Conservation (phyloP, 176 grass and related monocot species). For the Zoysia pacifica region DNA sequence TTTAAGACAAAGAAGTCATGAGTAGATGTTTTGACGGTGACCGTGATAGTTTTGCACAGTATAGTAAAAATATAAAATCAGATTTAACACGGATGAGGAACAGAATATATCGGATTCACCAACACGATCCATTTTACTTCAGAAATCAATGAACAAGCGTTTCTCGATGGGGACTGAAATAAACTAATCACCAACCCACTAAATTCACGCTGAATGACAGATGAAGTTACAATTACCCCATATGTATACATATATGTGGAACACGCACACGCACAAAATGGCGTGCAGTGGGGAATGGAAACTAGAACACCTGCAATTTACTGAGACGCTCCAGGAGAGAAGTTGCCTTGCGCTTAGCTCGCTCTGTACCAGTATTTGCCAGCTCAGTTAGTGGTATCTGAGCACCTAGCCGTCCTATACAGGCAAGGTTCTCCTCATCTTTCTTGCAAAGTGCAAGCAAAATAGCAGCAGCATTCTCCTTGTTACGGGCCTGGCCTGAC, state of each 20-base stretch:
- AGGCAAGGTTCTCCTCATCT: conserved; percentile 85
- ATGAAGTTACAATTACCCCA: conserved; percentile 36
- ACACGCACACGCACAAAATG: conserved; percentile 48
- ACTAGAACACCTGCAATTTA: conserved; percentile 81
- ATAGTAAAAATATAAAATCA: conserved; percentile 12
- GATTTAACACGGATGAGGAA: conserved; percentile 21
- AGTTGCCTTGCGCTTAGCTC: conserved; percentile 92
- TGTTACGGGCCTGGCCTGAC: conserved; percentile 78
- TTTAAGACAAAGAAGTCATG: conserved; percentile 29
- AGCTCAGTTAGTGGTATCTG: conserved; percentile 88
- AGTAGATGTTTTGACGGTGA: conserved; percentile 18
- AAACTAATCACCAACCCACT: conserved; percentile 46
- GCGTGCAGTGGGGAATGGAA: conserved; percentile 28
- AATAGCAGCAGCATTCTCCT: conserved; percentile 90
- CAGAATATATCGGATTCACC: conserved; percentile 29
- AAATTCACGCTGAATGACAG: conserved; percentile 49
- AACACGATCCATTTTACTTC: conserved; percentile 31
- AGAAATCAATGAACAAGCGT: conserved; percentile 33
- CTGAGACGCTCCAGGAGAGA: conserved; percentile 90
- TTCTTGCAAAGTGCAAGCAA: conserved; percentile 96
- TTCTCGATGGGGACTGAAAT: conserved; percentile 32
- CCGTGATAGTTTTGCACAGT: background rate
- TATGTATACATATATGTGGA: conserved; percentile 50
- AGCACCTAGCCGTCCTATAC: conserved; percentile 82
- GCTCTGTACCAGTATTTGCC: conserved; percentile 80